Base-by-base conservation (phyloP, 768 basidiomycete species). In the Rhodotorula graminis region DNA sequence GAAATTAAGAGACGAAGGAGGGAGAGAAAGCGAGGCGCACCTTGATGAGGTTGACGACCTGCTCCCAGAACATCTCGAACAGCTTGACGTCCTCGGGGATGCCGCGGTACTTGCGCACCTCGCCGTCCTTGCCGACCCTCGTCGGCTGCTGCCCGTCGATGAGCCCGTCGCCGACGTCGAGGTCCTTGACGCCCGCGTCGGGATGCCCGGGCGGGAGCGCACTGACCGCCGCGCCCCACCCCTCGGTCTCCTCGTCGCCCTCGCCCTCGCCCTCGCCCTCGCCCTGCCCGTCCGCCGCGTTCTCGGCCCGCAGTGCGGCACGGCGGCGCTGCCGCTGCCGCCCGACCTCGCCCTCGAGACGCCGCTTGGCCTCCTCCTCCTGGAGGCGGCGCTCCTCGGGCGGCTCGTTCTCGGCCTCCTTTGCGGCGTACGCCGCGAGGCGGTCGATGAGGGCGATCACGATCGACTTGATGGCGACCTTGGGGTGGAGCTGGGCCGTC, bases 41-140 rank as follows among this genome's bases (percentile, higher is more conserved):
- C 87, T 94, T 96, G 84, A 99, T 94, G 40, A 99, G 87, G 80
- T 96, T 90, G 19, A 98, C 94, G 11, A 98, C 92, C 80, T 99
- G 96, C 74, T 90, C 89, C 95, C 96, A 99, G 80, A 98, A 99
- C 19, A 98, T 93, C 80, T 99, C 96, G 73, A 99, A 99, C 64
- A 99, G 82, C 79, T 90, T 91, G 33, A 96, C 96, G 75, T 97
- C 86, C 80, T 93, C 91, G 15, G 96, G 96, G 56, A 98, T 88
- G 29, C 96, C 96, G 80, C 96, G 84, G 84, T 96, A 98, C 81
- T 94, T 96, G 78, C 85, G 87, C 49, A 88, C 85, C 18, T 69
- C 53, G 67, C 75, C 76, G 87, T 90, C 80, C 85, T 87, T 27
- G 81, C 82, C 56, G n/a, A 65, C 23, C 31, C 3, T 9, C 1